Evolutionary conservation across 2,329 filamentous ascomycete species (phyloP), one percentile per base, ranked within the genome.

Genomic region (Bipolaris cookei): DNA sequence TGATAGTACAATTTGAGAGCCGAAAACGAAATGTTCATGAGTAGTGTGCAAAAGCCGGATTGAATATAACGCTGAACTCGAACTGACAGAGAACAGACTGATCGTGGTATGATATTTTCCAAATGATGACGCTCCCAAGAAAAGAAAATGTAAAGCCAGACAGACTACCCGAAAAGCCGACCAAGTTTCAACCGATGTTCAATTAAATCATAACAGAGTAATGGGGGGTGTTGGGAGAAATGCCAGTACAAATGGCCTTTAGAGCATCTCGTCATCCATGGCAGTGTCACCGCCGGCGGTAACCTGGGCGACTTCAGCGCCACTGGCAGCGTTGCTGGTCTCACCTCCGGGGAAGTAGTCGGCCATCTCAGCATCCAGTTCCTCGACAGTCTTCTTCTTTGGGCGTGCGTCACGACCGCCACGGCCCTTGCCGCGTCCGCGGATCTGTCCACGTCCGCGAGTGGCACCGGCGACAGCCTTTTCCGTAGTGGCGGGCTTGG

Each of bases 291-390:
- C 74, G 38, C 59, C 72, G 41, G 67, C 69, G 38, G 69, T 80
- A 37, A 81, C 79, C 74, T 51, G 79, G 68, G 57, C 82, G 60
- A 80, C 79, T 35, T 62, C 66, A 41, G 72, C 69, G 42, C 79
- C 80, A 59, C 79, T 81, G 41, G 77, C 75, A 4, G 79, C 74
- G 54, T 75, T 75, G 50, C 74, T 77, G 50, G 78, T 79, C 35
- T 77, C 74, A 46, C 73, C 79, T 28, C 76, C 75, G 51, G 83
- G 87, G 75, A 96, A 98, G 81, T 99, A 99, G 78, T 98, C 95
- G 18, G 87, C 88, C 95, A 99, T 99, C 78, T 99, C 95, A 4
- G 91, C 92, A 76, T 99, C 95, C 23, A 99, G 87, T 81, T 99
- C 93, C 76, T 97, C 94, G 1, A 90, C 88, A 0, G 92, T 96